Percentiles rank a stretch among this genome's conserved stretches.
These are phyloP conservation scores for Alternaria conjuncta DNA, from an alignment of 2,329 filamentous ascomycete genomes.

Conservation along the genomic window DNA sequence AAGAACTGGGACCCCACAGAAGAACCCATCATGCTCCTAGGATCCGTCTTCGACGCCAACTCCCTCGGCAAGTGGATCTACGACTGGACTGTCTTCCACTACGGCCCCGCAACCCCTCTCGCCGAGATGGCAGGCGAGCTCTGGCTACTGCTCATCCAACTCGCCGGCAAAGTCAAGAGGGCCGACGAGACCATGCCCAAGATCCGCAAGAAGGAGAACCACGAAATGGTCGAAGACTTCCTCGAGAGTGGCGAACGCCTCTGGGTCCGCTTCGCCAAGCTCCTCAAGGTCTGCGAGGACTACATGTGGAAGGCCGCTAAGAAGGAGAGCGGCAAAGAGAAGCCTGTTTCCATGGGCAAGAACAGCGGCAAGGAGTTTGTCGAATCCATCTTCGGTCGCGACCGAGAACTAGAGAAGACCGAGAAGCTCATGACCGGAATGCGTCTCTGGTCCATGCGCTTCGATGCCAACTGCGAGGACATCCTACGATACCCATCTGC, in stretches of 20 bases:
- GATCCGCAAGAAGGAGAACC: conserved; percentile 75
- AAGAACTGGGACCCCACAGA: conserved; percentile 99
- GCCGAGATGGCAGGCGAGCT: conserved; percentile 92
- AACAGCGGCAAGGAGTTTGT: conserved; percentile 95
- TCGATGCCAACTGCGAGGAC: conserved; percentile 94
- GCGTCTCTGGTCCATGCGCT: conserved; percentile 88
- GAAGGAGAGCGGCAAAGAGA: conserved; percentile 66
- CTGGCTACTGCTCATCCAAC: conserved; percentile 92
- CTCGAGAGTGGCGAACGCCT: conserved; percentile 86
- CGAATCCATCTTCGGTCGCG: conserved; percentile 90
- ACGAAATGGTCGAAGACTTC: conserved; percentile 87
- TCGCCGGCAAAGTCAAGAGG: conserved; percentile 91
- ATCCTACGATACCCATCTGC: conserved; percentile 68
- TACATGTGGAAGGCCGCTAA: conserved; percentile 94
- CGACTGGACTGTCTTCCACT: conserved; percentile 95
- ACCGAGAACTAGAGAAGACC: conserved; percentile 86
- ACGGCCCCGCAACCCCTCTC: conserved; percentile 81
- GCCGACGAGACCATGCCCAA: conserved; percentile 78
- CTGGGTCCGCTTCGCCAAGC: conserved; percentile 80
- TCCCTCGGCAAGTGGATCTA: conserved; percentile 99
- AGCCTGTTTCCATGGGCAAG: conserved; percentile 76
- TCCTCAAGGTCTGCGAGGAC: conserved; percentile 89
- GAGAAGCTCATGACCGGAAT: conserved; percentile 92
- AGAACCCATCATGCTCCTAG: conserved; percentile 90
- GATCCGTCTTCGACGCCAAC: conserved; percentile 96